A percentile compares a stretch with the other conserved stretches of the same genome.
Evolutionary conservation across 2,329 filamentous ascomycete species (phyloP).

Genomic region (Calonectria pteridis): DNA sequence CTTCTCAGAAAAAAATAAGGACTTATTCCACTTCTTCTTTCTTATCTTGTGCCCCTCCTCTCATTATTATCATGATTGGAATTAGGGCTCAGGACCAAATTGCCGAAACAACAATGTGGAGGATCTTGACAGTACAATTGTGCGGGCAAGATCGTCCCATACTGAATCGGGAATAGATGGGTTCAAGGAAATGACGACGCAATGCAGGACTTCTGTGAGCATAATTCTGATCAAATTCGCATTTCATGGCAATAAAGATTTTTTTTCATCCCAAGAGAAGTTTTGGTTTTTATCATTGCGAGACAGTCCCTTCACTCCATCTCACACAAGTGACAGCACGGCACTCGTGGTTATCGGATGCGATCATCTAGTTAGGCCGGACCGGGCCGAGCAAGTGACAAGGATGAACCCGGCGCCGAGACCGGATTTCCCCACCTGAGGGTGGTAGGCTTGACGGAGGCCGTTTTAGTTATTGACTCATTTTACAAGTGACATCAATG

Average conservation of each 20-base stretch:
- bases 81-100: background rate
- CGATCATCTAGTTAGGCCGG: conserved; percentile 27
- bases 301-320: background rate
- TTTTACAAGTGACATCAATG: background rate
- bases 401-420: conserved; percentile 28
- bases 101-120: background rate
- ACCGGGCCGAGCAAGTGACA: conserved; percentile 39
- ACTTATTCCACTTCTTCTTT: background rate
- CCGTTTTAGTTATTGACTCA: background rate
- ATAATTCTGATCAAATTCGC: background rate
- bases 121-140: background rate
- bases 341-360: background rate
- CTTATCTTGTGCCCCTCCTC: background rate
- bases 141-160: background rate
- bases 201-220: background rate
- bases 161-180: background rate
- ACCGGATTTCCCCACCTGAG: conserved; percentile 30
- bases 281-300: background rate
- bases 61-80: background rate
- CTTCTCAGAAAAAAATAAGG: background rate
- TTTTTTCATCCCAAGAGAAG: background rate
- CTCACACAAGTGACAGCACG: background rate
- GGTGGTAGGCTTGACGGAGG: background rate
- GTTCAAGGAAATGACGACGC: background rate
- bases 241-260: background rate